These are phyloP conservation scores for Moesziomyces globuligerus DNA, from an alignment of 1,284 basidiomycete species.

Conservation along the genomic window DNA sequence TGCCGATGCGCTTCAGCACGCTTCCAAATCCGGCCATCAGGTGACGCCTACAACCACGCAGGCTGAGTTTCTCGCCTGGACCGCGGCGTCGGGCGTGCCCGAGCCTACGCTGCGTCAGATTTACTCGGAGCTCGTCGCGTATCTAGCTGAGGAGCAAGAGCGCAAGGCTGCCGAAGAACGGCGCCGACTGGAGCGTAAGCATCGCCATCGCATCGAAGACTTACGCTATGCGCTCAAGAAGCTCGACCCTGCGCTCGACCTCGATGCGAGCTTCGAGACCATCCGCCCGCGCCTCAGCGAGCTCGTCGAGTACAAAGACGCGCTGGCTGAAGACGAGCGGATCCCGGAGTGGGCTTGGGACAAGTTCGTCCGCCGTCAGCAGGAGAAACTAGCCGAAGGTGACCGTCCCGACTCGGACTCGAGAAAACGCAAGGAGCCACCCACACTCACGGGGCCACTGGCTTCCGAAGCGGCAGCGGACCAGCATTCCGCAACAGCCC, in stretches of 20 bases:
- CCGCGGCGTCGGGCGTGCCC: slow-evolving; percentile 9
- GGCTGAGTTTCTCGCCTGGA: slow-evolving; percentile 71
- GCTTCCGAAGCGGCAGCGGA: background rate
- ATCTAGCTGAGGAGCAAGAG: slow-evolving; percentile 29
- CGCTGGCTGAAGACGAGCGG: slow-evolving; percentile 44
- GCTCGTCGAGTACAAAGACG: slow-evolving; percentile 39
- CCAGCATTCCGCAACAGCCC: background rate
- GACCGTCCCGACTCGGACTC: background rate
- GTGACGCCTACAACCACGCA: slow-evolving; percentile 68
- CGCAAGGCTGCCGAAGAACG: slow-evolving; percentile 70
- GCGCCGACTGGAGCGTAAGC: slow-evolving; percentile 84
- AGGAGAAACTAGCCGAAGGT: slow-evolving; percentile 35
- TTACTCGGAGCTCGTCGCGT: slow-evolving; percentile 21
- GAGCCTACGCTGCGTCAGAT: slow-evolving; percentile 24
- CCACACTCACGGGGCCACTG: background rate
- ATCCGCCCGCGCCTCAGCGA: slow-evolving; percentile 21
- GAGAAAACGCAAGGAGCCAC: slow-evolving; percentile 29
- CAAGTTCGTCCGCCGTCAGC: slow-evolving; percentile 58
- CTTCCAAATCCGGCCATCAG: slow-evolving; percentile 73
- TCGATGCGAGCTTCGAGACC: slow-evolving; percentile 37
- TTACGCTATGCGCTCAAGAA: slow-evolving; percentile 94
- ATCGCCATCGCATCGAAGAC: slow-evolving; percentile 90
- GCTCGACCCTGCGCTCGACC: slow-evolving; percentile 74
- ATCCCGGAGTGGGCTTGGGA: slow-evolving; percentile 58
- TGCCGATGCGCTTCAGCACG: slow-evolving; percentile 72